phyloP scores from a whole-genome alignment of 1,284 basidiomycete genomes.

The Cutaneotrichosporon curvatum region DNA sequence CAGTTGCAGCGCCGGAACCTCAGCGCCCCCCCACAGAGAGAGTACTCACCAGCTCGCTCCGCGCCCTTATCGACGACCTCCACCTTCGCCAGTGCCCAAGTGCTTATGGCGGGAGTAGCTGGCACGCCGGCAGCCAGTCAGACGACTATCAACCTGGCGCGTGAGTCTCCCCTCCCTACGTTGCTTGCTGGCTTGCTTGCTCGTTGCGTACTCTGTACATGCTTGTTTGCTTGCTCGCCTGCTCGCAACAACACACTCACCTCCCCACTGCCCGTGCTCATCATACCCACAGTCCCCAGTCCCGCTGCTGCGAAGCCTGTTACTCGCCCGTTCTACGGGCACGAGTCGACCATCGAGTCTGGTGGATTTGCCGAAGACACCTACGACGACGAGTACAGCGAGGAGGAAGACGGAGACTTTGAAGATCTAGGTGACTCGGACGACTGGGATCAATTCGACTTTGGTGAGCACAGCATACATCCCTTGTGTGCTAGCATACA shows the following conservation, averaged over 20 bases:
- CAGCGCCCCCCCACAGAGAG: no score
- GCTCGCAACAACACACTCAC: no score
- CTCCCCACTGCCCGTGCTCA: no score
- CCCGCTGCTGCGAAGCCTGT: no score
- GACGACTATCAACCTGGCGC: conserved; percentile 15
- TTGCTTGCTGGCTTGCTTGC: no score
- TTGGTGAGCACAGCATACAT: conserved; percentile 11
- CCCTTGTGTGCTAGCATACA: no score
- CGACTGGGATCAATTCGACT: conserved; percentile 7
- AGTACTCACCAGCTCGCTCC: no score
- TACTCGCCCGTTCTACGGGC: conserved; percentile 20
- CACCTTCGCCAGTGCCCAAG: conserved; percentile 8
- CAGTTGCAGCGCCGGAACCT: no score
- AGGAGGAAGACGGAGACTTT: conserved; percentile 21
- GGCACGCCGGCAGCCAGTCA: conserved; percentile 15
- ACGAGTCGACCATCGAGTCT: conserved; percentile 16
- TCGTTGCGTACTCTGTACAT: no score
- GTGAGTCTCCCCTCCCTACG: conserved; percentile 18
- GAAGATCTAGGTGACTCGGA: conserved; percentile 1
- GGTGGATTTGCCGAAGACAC: conserved; percentile 15
- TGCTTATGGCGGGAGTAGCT: conserved; percentile 17
- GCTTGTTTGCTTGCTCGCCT: no score
- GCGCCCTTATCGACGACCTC: no score
- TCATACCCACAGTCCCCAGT: neutral
- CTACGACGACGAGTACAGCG: conserved; percentile 23